Base-by-base conservation (phyloP, 768 basidiomycete species). In the Boletus rufocinnamomeus region DNA sequence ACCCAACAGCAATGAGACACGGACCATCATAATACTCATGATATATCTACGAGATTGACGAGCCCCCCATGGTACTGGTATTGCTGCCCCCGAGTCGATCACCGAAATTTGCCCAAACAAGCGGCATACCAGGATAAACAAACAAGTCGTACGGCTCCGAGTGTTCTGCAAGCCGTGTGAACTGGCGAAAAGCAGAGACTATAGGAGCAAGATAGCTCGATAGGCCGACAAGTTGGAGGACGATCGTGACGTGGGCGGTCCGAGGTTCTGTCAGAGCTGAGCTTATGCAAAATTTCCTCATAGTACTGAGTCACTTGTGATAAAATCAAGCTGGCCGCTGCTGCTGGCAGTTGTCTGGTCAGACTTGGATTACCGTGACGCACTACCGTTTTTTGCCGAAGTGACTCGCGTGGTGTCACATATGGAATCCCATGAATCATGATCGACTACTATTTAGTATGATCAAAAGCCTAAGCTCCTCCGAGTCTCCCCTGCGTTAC, bases 391-490 rank as follows among this genome's bases (percentile, higher is more conserved):
- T 21, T 52, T 32, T 25, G 34, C 16, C 16, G 2, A 37, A 48
- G 56, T 58, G 58, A 58, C 56, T 58, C 57, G 30, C 16, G 7
- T 17, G 4, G 6, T 54, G 44, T 57, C 52, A 46, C 17, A 52
- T 50, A 34, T 23, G 32, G 8, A 14, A 14, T 35, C 49, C 40
- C 40, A 6, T 19, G 32, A 14, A 35, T 35, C n/a, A 32, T 32
- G 10, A 45, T 50, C 54, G 27, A 30, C 30, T 7, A 51, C 47
- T 19, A 32, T 48, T 35, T 17, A 14, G 52, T 44, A 25, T 51
- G 58, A n/a, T n/a, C n/a, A n/a, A 45, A 40, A 43, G 28, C 35
- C 57, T 28, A 28, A 52, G 37, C 14, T 40, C 17, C n/a, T 30
- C 28, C 14, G 38, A 41, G 27, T 21, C 52, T 46, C 34, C 41